Conservation (phyloP, 176 grass and related monocot genomes). For the Eragrostis curvula region DNA sequence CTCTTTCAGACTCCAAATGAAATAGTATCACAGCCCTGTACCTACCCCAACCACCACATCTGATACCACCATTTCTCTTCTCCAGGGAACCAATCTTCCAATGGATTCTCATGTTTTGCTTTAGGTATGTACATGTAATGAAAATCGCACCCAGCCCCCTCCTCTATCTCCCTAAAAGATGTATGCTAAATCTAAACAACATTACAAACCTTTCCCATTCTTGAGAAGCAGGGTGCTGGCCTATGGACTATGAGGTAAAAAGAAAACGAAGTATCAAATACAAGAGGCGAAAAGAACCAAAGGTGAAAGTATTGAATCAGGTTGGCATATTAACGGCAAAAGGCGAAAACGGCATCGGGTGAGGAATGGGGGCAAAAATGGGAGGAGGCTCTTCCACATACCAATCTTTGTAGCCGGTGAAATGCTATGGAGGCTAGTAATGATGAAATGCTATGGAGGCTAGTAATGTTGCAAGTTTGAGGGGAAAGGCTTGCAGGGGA, state of each 20-base stretch:
- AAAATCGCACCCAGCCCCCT: conserved; percentile 28
- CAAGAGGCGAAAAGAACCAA: conserved; percentile 52
- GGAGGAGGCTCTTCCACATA: conserved; percentile 58
- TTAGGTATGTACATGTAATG: conserved; percentile 70
- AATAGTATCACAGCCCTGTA: conserved; percentile 42
- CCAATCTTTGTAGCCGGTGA: conserved; percentile 58
- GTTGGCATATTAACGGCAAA: conserved; percentile 44
- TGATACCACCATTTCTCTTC: conserved; percentile 35
- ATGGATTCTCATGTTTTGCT: conserved; percentile 59
- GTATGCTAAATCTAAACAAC: conserved; percentile 62
- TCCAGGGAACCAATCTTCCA: conserved; percentile 53
- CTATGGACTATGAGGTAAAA: conserved; percentile 52
- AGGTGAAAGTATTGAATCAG: conserved; percentile 55
- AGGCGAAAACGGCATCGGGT: conserved; percentile 22
- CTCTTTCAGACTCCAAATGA: conserved; percentile 10
- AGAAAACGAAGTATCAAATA: conserved; percentile 50
- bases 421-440: conserved; percentile 44
- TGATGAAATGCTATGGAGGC: conserved; percentile 39
- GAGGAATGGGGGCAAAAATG: conserved; percentile 15
- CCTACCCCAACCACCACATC: conserved; percentile 39
- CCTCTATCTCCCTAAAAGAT: conserved; percentile 38
- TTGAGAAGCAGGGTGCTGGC: conserved; percentile 54
- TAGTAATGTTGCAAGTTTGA: conserved; percentile 46
- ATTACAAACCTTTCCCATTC: conserved; percentile 58
- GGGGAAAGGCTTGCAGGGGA: conserved; percentile 11